Evolutionary conservation across 331 rosid genomes (phyloP).

Genomic region (Malus hybrid): DNA sequence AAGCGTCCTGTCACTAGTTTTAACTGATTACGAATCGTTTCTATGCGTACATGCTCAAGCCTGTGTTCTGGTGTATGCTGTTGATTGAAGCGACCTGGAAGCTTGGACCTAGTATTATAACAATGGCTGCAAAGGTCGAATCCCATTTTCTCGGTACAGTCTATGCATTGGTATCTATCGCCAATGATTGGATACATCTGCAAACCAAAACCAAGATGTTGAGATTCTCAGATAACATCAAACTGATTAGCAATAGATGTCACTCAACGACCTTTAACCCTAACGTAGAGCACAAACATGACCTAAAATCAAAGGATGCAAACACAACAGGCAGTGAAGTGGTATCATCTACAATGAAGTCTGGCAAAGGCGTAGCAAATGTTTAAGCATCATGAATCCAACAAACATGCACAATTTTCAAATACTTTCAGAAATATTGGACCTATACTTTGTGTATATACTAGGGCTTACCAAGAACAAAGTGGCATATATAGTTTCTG

Average conservation of each 20-base stretch:
- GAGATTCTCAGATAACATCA: neutral
- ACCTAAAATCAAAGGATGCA: neutral
- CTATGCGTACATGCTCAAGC: slow-evolving; percentile 22
- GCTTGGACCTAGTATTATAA: slow-evolving; percentile 51
- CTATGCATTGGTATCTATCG: slow-evolving; percentile 66
- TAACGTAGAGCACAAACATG: neutral
- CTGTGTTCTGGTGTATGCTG: slow-evolving; percentile 75
- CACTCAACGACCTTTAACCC: neutral
- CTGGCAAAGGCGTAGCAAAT: neutral
- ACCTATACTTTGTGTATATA: too few relatives aligned
- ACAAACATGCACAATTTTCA: neutral
- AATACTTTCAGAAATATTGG: neutral
- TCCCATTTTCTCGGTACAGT: slow-evolving; percentile 55
- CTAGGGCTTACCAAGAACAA: too few relatives aligned
- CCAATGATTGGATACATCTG: slow-evolving; percentile 71
- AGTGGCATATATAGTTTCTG: neutral
- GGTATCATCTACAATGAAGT: neutral
- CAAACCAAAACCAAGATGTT: neutral
- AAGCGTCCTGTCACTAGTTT: slow-evolving; percentile 6
- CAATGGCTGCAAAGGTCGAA: slow-evolving; percentile 83
- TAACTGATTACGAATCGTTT: neutral
- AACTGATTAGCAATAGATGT: neutral
- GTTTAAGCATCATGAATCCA: neutral
- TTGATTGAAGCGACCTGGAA: slow-evolving; percentile 91
- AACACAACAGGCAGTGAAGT: neutral